Evolutionary conservation across 768 basidiomycete genomes (phyloP).

Genomic region (Boletales sp.): DNA sequence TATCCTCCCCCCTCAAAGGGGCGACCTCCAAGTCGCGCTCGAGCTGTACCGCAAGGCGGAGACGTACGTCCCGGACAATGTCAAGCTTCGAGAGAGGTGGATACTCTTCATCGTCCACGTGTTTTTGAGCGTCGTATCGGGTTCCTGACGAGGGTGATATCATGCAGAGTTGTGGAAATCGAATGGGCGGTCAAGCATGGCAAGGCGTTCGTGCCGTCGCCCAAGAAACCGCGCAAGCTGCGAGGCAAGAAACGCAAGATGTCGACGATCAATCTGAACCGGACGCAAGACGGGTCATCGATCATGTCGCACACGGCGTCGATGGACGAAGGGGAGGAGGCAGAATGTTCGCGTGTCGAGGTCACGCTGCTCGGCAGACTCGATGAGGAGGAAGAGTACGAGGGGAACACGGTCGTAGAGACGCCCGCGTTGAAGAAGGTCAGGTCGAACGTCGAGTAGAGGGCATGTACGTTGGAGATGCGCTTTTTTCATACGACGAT

Average conservation of each 20-base stretch:
- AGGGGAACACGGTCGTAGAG: conserved; percentile 16
- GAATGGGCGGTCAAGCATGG: conserved; percentile 72
- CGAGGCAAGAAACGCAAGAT: conserved; percentile 34
- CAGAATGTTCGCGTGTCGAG: conserved; percentile 20
- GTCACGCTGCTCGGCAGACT: conserved; percentile 11
- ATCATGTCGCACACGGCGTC: conserved; percentile 15
- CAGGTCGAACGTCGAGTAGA: conserved; percentile 19
- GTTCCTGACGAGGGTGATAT: too few relatives aligned
- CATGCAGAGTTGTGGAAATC: conserved; percentile 71
- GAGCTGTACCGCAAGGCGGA: conserved; percentile 82
- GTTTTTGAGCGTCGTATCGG: conserved; percentile 35
- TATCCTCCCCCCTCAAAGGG: conserved; percentile 38
- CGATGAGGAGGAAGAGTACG: conserved; percentile 31
- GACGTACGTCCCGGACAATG: conserved; percentile 80
- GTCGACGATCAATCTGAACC: conserved; percentile 14
- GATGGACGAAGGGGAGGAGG: conserved; percentile 42
- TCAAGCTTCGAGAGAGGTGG: conserved; percentile 86
- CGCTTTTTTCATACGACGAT: too few relatives aligned
- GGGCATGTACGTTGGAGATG: too few relatives aligned
- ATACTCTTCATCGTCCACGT: conserved; percentile 67
- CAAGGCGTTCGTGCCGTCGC: conserved; percentile 55
- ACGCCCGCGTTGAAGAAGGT: conserved; percentile 26
- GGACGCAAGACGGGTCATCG: conserved; percentile 6
- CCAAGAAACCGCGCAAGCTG: conserved; percentile 38
- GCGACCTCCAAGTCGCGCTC: conserved; percentile 75